Evolutionary conservation across 2,329 filamentous ascomycete genomes (phyloP).

Genomic region (Aspergillus felis): DNA sequence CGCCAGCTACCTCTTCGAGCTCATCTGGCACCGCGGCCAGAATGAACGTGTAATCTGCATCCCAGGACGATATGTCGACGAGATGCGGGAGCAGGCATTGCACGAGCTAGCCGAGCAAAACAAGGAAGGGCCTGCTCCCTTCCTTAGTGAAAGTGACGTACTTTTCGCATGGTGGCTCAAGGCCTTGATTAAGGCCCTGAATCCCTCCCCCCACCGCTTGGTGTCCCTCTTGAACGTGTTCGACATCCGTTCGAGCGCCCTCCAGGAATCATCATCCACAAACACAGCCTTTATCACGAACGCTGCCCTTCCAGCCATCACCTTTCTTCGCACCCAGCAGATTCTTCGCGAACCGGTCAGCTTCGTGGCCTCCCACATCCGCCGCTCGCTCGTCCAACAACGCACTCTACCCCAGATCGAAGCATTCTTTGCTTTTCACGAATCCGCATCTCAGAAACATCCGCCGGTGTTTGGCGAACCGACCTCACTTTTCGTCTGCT

Average conservation of each 20-base stretch:
- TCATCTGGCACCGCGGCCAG: constrained; percentile 23
- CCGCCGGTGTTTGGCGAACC: constrained; percentile 31
- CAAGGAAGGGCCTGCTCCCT: constrained; percentile 20
- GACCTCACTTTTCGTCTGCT: constrained; percentile 29
- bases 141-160: constrained; percentile 47
- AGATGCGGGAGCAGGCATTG: constrained; percentile 23
- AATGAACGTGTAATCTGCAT: constrained; percentile 41
- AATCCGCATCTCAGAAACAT: constrained; percentile 4
- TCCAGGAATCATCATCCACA: constrained; percentile 24
- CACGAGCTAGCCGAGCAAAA: constrained; percentile 7
- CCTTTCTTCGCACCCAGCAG: constrained; percentile 1
- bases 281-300: constrained; percentile 22
- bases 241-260: constrained; percentile 28
- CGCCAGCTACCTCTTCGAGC: constrained; percentile 30
- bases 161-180: constrained; percentile 41
- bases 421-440: not conserved
- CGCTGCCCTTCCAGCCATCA: not conserved
- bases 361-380: constrained; percentile 7
- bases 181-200: constrained; percentile 14
- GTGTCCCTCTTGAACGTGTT: constrained; percentile 39
- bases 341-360: constrained; percentile 9
- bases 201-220: constrained; percentile 21
- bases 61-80: constrained; percentile 27
- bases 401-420: constrained; percentile 10
- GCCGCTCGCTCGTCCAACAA: constrained; percentile 7